phyloP scores from a whole-genome alignment of 257 asterid species.

The Schizonepeta tenuifolia region DNA sequence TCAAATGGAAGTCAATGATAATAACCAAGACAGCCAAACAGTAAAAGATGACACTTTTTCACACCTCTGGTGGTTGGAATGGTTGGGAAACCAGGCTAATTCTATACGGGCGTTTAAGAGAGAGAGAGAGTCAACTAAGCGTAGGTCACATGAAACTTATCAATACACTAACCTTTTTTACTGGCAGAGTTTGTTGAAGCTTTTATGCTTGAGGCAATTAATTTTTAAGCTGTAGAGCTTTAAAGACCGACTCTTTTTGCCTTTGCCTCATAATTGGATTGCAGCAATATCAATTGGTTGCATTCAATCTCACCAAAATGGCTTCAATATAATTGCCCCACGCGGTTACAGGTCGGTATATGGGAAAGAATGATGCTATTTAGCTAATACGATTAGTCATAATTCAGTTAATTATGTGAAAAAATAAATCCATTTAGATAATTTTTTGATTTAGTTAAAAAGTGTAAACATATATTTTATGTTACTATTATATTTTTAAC shows the following conservation, averaged over 20 bases:
- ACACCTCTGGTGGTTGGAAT: slow-evolving; percentile 41
- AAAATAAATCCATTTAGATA: too few species aligned
- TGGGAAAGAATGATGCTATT: too few species aligned
- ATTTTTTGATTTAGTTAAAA: too few species aligned
- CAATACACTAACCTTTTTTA: slow-evolving; percentile 26
- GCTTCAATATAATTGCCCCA: neutral
- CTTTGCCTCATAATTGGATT: neutral
- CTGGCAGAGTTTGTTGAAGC: slow-evolving; percentile 26
- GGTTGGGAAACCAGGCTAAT: slow-evolving; percentile 42
- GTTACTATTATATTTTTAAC: too few species aligned
- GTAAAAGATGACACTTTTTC: slow-evolving; percentile 30
- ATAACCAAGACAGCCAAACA: slow-evolving; percentile 23
- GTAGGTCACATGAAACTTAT: slow-evolving; percentile 67
- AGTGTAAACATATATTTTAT: too few species aligned
- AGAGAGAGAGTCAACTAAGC: slow-evolving; percentile 35
- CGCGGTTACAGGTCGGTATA: too few species aligned
- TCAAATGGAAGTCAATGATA: slow-evolving; percentile 16
- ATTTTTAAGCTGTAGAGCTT: slow-evolving; percentile 18
- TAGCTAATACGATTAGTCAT: too few species aligned
- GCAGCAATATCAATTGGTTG: neutral
- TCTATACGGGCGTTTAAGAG: slow-evolving; percentile 37
- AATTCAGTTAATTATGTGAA: too few species aligned
- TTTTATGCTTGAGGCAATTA: slow-evolving; percentile 14
- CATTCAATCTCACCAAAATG: neutral
- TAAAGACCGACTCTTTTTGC: slow-evolving; percentile 15